Conservation (phyloP, 495 filamentous ascomycete species). For the Podospora pseudocomata region DNA sequence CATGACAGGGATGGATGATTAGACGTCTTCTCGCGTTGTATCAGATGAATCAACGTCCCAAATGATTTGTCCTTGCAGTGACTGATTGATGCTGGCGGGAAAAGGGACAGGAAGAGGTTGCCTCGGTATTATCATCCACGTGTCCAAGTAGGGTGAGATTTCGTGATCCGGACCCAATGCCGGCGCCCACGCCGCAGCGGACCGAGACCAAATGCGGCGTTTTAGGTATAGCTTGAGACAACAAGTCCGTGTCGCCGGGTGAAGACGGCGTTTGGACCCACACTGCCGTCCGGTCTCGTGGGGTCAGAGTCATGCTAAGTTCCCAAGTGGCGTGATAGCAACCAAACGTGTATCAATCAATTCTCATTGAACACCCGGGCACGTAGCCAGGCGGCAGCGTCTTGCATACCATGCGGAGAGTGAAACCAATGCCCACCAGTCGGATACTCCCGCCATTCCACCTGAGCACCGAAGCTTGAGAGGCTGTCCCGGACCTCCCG, state of each 20-base stretch:
- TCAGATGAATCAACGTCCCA: not conserved
- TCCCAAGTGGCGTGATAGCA: not conserved
- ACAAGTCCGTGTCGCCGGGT: not conserved
- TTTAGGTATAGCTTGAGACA: slow-evolving; percentile 16
- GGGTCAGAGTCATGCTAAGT: not conserved
- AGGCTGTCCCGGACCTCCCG: slow-evolving; percentile 39
- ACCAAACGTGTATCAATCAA: not conserved
- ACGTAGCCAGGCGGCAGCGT: slow-evolving; percentile 32
- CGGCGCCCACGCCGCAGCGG: not conserved
- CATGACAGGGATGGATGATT: too few relatives aligned
- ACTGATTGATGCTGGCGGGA: not conserved
- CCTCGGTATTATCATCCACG: slow-evolving; percentile 40
- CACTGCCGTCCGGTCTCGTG: not conserved
- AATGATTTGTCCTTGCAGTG: not conserved
- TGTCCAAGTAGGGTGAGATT: not conserved
- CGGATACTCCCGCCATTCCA: slow-evolving; percentile 48
- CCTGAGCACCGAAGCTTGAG: slow-evolving; percentile 36
- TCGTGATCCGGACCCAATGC: not conserved
- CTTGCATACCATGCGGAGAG: slow-evolving; percentile 46
- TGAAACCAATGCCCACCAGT: slow-evolving; percentile 56
- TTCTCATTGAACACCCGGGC: not conserved
- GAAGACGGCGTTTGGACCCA: not conserved
- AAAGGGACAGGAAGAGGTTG: not conserved
- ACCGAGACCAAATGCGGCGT: slow-evolving; percentile 15
- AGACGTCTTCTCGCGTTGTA: not conserved